Evolutionary conservation across 2,329 filamentous ascomycete species (phyloP).

Genomic region (Huntiella bhutanensis): DNA sequence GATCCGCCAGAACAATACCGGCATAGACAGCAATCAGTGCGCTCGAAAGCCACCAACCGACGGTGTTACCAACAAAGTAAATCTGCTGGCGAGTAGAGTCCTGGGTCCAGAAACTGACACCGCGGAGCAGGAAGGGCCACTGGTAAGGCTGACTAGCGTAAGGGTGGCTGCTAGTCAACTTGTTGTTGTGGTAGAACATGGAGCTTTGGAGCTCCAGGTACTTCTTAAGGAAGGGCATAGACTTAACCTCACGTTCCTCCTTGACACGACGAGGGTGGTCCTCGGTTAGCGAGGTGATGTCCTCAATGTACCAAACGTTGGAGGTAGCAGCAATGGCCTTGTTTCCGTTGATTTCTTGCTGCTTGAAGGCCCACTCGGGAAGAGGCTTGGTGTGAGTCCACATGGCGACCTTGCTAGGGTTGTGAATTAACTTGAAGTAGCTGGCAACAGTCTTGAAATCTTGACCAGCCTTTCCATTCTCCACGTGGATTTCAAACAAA

Average conservation of each 20-base stretch:
- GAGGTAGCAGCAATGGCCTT: constrained; percentile 81
- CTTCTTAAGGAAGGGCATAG: constrained; percentile 74
- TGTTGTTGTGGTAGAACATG: constrained; percentile 99
- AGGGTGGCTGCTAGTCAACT: constrained; percentile 88
- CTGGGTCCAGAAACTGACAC: constrained; percentile 98
- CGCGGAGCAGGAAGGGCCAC: constrained; percentile 92
- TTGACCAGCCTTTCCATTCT: constrained; percentile 61
- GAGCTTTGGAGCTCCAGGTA: constrained; percentile 91
- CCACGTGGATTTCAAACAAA: constrained; percentile 79
- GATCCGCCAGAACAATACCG: constrained; percentile 80
- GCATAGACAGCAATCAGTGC: constrained; percentile 83
- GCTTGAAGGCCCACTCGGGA: constrained; percentile 94
- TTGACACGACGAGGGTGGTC: constrained; percentile 59
- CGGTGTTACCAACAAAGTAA: constrained; percentile 91
- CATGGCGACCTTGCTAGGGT: constrained; percentile 92
- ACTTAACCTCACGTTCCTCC: constrained; percentile 61
- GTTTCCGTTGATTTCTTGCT: constrained; percentile 98
- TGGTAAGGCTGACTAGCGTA: constrained; percentile 90
- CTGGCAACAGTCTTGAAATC: constrained; percentile 81
- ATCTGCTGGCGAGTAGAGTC: constrained; percentile 90
- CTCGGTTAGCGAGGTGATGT: constrained; percentile 58
- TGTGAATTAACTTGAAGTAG: constrained; percentile 91
- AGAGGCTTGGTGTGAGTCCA: constrained; percentile 92
- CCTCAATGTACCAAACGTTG: constrained; percentile 88
- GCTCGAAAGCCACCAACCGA: constrained; percentile 94